phyloP scores from a whole-genome alignment of 257 asterid species.

The Solanum piurae region DNA sequence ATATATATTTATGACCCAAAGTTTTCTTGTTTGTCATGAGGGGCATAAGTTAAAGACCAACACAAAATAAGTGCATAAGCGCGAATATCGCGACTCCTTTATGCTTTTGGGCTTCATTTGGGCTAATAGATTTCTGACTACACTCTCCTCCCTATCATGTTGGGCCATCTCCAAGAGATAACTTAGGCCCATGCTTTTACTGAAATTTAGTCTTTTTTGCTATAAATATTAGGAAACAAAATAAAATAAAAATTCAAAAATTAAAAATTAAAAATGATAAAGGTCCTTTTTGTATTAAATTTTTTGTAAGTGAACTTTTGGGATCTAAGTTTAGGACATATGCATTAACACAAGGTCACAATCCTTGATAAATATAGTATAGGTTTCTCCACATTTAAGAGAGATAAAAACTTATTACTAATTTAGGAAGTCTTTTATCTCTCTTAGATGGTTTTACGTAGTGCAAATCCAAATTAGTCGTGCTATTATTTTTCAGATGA shows the following conservation, averaged over 20 bases:
- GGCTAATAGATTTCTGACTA: background rate
- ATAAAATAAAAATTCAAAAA: background rate
- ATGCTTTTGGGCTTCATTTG: background rate
- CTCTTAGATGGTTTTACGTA: background rate
- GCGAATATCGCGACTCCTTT: background rate
- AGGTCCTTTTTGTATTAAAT: background rate
- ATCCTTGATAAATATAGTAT: background rate
- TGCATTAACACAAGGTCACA: background rate
- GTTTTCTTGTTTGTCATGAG: background rate
- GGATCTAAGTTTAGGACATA: background rate
- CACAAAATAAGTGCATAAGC: background rate
- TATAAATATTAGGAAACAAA: background rate
- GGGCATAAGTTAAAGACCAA: background rate
- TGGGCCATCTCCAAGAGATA: background rate
- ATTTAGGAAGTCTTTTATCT: background rate
- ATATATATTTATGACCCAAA: background rate
- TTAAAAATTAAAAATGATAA: background rate
- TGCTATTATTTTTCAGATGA: background rate
- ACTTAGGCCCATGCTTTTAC: background rate
- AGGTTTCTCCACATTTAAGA: background rate
- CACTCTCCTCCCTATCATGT: background rate
- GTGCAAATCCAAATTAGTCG: rapidly evolving
- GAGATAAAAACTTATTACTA: background rate
- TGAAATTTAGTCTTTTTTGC: background rate
- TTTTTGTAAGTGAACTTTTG: background rate